These are phyloP conservation scores for Nakazawaea molendinolei DNA, from an alignment of 805 yeast species.

Conservation along the genomic window DNA sequence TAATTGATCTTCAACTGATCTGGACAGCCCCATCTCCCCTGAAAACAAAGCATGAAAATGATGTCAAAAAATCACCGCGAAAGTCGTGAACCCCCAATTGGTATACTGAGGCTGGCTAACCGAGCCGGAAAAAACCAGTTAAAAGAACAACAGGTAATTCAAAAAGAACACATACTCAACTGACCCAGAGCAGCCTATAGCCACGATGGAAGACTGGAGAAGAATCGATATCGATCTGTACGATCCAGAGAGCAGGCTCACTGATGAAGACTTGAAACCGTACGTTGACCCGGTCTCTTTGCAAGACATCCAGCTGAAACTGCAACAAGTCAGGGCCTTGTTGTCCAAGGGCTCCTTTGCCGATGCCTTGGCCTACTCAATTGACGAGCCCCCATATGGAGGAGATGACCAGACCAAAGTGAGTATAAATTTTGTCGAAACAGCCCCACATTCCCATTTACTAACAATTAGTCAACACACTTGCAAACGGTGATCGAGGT, in stretches of 20 bases:
- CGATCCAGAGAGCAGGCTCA: slow-evolving; percentile 72
- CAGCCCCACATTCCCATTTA: slow-evolving; percentile 3
- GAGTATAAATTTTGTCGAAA: slow-evolving; percentile 5
- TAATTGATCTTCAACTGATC: too few relatives aligned
- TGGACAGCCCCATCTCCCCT: too few relatives aligned
- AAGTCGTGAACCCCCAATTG: too few relatives aligned
- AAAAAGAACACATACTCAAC: too few relatives aligned
- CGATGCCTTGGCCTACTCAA: slow-evolving; percentile 58
- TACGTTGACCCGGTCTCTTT: slow-evolving; percentile 41
- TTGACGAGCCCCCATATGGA: slow-evolving; percentile 79
- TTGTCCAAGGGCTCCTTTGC: slow-evolving; percentile 67
- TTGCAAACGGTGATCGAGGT: slow-evolving; percentile 60
- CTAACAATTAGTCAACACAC: slow-evolving; percentile 32
- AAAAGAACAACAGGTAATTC: neutral
- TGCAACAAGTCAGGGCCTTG: slow-evolving; percentile 51
- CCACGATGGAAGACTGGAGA: slow-evolving; percentile 81
- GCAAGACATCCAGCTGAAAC: slow-evolving; percentile 48
- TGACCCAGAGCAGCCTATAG: too few relatives aligned
- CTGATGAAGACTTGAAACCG: slow-evolving; percentile 57
- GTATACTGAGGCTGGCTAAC: too few relatives aligned
- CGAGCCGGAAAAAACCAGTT: neutral
- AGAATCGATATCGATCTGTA: slow-evolving; percentile 89
- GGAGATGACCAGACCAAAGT: slow-evolving; percentile 53
- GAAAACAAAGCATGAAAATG: neutral
- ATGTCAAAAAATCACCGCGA: neutral